Evolutionary conservation across 352 stramenopile species (phyloP).

Genomic region (Thraustochytrium striatum): DNA sequence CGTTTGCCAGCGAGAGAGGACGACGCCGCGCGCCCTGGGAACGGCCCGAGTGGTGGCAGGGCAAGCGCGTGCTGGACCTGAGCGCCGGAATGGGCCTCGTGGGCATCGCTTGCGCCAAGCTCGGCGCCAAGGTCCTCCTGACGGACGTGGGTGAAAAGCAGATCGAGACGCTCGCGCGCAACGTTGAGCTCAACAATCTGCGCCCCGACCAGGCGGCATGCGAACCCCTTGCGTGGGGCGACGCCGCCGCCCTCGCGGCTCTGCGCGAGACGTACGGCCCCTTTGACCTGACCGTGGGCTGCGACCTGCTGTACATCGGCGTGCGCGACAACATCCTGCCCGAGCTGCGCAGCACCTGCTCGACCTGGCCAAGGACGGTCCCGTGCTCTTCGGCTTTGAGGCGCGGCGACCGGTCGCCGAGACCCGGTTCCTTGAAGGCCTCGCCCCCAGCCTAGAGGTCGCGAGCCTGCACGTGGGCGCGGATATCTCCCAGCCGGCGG

Average conservation of each 20-base stretch:
- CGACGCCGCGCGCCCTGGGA: background rate
- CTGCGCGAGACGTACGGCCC: background rate
- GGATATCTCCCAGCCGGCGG: too few relatives aligned
- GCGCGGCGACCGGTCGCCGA: background rate
- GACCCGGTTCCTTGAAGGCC: background rate
- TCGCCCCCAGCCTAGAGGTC: background rate
- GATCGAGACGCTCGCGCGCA: background rate
- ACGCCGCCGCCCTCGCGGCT: background rate
- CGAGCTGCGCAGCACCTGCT: background rate
- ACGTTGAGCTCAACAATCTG: slow-evolving; percentile 24
- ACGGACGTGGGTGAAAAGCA: slow-evolving; percentile 33
- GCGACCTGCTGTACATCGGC: slow-evolving; percentile 38
- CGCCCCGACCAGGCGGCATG: background rate
- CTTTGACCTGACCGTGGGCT: slow-evolving; percentile 15
- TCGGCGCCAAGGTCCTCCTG: slow-evolving; percentile 38
- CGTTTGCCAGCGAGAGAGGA: background rate
- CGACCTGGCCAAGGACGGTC: background rate
- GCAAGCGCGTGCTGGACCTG: slow-evolving; percentile 41
- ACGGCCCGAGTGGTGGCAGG: slow-evolving; percentile 8
- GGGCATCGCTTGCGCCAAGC: slow-evolving; percentile 40
- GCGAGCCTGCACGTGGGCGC: too few relatives aligned
- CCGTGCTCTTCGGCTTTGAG: slow-evolving; percentile 4
- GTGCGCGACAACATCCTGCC: slow-evolving; percentile 9
- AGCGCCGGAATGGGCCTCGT: slow-evolving; percentile 19
- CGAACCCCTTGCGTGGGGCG: slow-evolving; percentile 11